These are phyloP conservation scores for Epichloe elymi DNA, from an alignment of 2,329 filamentous ascomycete species.

Conservation along the genomic window DNA sequence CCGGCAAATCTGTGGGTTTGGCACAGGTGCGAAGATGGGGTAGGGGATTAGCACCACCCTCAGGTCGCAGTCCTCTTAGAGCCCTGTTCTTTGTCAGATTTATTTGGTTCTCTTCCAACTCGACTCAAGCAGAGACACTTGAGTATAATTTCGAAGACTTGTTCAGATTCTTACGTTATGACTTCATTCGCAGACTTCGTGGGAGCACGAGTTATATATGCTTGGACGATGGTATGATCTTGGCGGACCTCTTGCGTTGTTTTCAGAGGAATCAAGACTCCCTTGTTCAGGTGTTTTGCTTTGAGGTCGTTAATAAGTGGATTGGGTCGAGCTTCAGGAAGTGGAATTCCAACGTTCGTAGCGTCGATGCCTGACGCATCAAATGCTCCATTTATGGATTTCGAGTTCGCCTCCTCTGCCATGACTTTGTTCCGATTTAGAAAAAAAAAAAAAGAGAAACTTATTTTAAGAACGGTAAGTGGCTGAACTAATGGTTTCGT, in stretches of 20 bases:
- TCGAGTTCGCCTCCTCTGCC: neutral
- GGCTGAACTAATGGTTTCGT: neutral
- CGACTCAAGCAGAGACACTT: neutral
- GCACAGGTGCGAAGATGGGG: slow-evolving; percentile 65
- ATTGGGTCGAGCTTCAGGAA: slow-evolving; percentile 17
- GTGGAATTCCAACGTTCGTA: neutral
- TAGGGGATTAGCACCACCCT: slow-evolving; percentile 50
- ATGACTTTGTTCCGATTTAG: neutral
- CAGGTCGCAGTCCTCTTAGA: slow-evolving; percentile 41
- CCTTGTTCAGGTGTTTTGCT: slow-evolving; percentile 24
- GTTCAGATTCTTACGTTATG: slow-evolving; percentile 44
- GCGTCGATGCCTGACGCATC: neutral
- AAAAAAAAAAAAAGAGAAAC: too few relatives aligned
- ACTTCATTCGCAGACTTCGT: slow-evolving; percentile 59
- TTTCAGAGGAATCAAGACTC: slow-evolving; percentile 48
- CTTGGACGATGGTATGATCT: slow-evolving; percentile 44
- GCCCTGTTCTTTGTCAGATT: slow-evolving; percentile 28
- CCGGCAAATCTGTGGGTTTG: slow-evolving; percentile 55
- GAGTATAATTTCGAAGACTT: too few relatives aligned
- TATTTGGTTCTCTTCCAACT: neutral
- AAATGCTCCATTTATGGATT: neutral
- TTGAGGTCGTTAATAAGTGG: slow-evolving; percentile 24
- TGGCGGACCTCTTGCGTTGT: slow-evolving; percentile 50
- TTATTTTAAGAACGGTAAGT: neutral
- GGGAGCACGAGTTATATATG: slow-evolving; percentile 60